Evolutionary conservation across 2,329 filamentous ascomycete species (phyloP).

Genomic region (Metarhizium rileyi): DNA sequence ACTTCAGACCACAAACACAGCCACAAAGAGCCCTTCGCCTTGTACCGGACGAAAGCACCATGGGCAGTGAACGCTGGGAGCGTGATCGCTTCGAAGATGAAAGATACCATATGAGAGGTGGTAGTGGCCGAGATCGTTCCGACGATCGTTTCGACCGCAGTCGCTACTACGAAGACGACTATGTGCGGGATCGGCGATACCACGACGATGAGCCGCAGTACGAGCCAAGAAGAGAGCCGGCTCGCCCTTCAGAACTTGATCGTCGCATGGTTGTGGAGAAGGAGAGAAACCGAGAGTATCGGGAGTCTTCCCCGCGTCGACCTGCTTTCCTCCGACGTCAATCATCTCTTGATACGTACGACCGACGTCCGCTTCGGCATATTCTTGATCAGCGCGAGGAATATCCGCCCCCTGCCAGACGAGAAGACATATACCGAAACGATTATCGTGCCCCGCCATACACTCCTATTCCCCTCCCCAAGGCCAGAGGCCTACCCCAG

Average conservation of each 20-base stretch:
- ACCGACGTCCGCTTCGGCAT: slow-evolving; percentile 53
- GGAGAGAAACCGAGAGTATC: slow-evolving; percentile 42
- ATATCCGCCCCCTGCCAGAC: slow-evolving; percentile 48
- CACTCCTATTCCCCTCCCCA: slow-evolving; percentile 59
- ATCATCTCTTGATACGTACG: slow-evolving; percentile 84
- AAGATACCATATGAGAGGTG: slow-evolving; percentile 29
- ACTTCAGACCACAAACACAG: neutral
- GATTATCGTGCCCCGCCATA: slow-evolving; percentile 38
- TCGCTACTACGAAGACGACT: slow-evolving; percentile 36
- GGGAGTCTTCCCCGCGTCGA: slow-evolving; percentile 44
- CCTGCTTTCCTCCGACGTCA: slow-evolving; percentile 68
- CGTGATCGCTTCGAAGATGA: slow-evolving; percentile 47
- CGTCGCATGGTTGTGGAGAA: slow-evolving; percentile 46
- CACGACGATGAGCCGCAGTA: slow-evolving; percentile 44
- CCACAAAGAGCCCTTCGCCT: neutral
- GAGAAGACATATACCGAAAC: slow-evolving; percentile 37
- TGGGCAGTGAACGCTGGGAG: slow-evolving; percentile 39
- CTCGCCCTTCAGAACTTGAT: slow-evolving; percentile 34
- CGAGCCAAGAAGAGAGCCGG: slow-evolving; percentile 20
- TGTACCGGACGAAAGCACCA: slow-evolving; percentile 7
- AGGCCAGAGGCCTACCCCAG: slow-evolving; percentile 50
- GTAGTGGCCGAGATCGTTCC: slow-evolving; percentile 34
- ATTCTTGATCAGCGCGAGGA: slow-evolving; percentile 48
- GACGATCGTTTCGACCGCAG: slow-evolving; percentile 41
- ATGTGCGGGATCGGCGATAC: slow-evolving; percentile 39